phyloP scores from a whole-genome alignment of 2,329 filamentous ascomycete genomes.

The Fusarium udum region DNA sequence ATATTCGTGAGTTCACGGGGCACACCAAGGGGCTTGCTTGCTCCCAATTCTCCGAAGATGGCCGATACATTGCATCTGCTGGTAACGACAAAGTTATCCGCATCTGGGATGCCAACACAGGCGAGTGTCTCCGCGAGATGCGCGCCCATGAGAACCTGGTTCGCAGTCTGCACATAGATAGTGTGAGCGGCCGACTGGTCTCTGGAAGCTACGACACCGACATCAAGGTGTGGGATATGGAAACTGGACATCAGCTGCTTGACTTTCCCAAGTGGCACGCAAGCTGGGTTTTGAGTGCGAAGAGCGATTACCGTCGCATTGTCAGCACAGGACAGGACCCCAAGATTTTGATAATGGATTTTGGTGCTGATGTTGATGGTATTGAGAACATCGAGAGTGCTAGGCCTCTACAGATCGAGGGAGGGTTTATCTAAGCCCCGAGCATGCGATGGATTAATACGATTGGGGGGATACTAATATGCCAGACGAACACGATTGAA shows the following conservation, averaged over 20 bases:
- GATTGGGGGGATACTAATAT: constrained; percentile 10
- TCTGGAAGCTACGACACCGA: constrained; percentile 95
- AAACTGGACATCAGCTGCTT: constrained; percentile 78
- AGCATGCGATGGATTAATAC: not conserved
- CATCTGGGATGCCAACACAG: constrained; percentile 93
- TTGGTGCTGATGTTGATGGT: constrained; percentile 71
- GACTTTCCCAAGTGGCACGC: constrained; percentile 95
- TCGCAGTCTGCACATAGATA: constrained; percentile 90
- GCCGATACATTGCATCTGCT: constrained; percentile 90
- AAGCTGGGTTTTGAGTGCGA: constrained; percentile 96
- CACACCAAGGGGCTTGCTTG: constrained; percentile 95
- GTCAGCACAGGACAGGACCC: constrained; percentile 95
- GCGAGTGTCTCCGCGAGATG: constrained; percentile 82
- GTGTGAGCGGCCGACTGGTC: constrained; percentile 83
- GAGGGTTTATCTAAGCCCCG: constrained; percentile 41
- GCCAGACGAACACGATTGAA: not conserved
- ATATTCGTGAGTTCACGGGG: constrained; percentile 88
- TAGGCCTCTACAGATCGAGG: constrained; percentile 21
- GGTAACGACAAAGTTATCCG: constrained; percentile 96
- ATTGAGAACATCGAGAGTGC: constrained; percentile 67
- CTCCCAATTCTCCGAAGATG: constrained; percentile 95
- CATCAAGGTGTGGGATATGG: constrained; percentile 93
- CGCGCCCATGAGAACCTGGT: constrained; percentile 87
- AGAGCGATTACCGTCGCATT: constrained; percentile 93
- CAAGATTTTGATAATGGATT: constrained; percentile 92